A percentile compares a stretch with the other conserved stretches of the same genome.
Conservation (phyloP, 306 rosid genomes). For the Acacia melanoxylon region DNA sequence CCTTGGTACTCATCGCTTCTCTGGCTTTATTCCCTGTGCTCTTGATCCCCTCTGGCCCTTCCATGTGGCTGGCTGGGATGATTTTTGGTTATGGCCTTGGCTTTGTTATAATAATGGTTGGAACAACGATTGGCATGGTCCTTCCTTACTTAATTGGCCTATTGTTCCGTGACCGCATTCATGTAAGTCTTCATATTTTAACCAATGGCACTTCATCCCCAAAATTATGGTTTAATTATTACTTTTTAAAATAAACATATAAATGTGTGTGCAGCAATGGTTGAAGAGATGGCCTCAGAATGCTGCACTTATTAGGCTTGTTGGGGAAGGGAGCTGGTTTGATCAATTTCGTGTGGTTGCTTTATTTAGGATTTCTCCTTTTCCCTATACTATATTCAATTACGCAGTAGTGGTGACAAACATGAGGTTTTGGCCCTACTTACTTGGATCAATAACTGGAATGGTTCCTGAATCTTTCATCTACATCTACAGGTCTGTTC, state of each 20-base stretch:
- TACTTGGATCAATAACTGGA: slow-evolving; percentile 91
- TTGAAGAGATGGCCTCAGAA: slow-evolving; percentile 87
- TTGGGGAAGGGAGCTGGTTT: slow-evolving; percentile 90
- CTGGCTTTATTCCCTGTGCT: slow-evolving; percentile 86
- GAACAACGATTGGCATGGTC: slow-evolving; percentile 97
- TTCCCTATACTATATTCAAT: slow-evolving; percentile 96
- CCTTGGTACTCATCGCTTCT: slow-evolving; percentile 81
- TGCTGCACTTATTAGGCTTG: slow-evolving; percentile 90
- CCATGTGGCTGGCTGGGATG: slow-evolving; percentile 99
- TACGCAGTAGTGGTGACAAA: slow-evolving; percentile 91
- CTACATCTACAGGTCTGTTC: slow-evolving; percentile 82
- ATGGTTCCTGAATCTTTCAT: slow-evolving; percentile 98
- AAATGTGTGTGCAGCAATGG: slow-evolving; percentile 63
- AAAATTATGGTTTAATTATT: not conserved
- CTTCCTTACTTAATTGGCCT: slow-evolving; percentile 91
- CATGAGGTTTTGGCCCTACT: slow-evolving; percentile 94
- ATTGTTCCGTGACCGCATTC: slow-evolving; percentile 80
- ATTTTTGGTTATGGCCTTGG: slow-evolving; percentile 97
- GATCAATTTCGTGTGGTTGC: slow-evolving; percentile 94
- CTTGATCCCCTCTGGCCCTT: slow-evolving; percentile 92
- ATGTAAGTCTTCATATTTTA: slow-evolving; percentile 56
- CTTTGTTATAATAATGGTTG: slow-evolving; percentile 88
- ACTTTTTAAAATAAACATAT: not conserved
- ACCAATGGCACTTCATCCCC: not conserved
- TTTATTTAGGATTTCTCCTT: slow-evolving; percentile 88